Evolutionary conservation across 192 early-diverging fungal species (phyloP).

Genomic region (Phlyctochytrium bullatum): DNA sequence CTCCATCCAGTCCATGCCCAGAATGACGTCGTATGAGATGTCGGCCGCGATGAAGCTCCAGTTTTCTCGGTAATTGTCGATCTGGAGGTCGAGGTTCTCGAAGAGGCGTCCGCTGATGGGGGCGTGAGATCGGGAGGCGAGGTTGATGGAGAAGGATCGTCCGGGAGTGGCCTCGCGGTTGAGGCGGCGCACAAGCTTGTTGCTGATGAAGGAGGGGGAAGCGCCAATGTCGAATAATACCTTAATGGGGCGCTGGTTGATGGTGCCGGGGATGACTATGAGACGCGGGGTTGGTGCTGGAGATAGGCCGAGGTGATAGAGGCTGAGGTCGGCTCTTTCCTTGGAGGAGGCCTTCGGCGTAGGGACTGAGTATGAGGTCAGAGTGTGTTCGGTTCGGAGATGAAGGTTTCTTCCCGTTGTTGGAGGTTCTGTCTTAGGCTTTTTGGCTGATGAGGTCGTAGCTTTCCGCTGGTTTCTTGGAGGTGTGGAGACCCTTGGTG

Average conservation of each 20-base stretch:
- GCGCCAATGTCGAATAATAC: background rate
- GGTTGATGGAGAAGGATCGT: background rate
- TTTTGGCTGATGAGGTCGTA: no score
- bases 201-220: background rate
- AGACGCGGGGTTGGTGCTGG: no score
- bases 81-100: background rate
- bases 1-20: conserved; percentile 20
- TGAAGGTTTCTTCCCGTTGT: no score
- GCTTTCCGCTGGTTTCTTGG: no score
- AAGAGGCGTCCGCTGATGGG: background rate
- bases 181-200: background rate
- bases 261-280: background rate
- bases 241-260: background rate
- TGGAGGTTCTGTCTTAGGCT: no score
- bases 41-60: background rate
- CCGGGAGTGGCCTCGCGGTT: background rate
- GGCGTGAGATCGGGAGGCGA: background rate
- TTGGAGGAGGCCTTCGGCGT: no score
- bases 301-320: no score
- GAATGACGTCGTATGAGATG: conserved; percentile 16
- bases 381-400: no score
- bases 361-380: no score
- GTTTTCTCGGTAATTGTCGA: background rate
- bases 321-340: no score
- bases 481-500: no score